These are phyloP conservation scores for Larix sibirica DNA, from an alignment of 83 land plant species.

Conservation along the genomic window DNA sequence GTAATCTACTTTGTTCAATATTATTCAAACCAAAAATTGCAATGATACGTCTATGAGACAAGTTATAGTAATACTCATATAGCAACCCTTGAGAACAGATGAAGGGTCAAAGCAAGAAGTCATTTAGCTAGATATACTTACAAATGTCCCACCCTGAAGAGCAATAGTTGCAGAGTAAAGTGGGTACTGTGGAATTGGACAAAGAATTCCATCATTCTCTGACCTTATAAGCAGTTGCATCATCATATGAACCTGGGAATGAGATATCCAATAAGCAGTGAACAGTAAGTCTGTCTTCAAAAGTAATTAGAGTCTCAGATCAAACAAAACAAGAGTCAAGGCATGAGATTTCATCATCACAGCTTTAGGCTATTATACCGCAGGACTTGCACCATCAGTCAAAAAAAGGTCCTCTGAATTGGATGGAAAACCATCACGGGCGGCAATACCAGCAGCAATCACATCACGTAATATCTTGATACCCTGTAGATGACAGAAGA, in stretches of 20 bases:
- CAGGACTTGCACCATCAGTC: conserved; percentile 98
- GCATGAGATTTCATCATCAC: not conserved
- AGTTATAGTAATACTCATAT: too few relatives aligned
- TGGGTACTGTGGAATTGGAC: conserved; percentile 99
- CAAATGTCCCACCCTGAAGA: conserved; percentile 96
- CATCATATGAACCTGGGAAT: conserved; percentile 93
- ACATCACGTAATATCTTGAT: conserved; percentile 84
- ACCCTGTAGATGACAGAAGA: conserved; percentile 48
- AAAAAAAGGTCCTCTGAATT: conserved; percentile 84
- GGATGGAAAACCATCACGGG: conserved; percentile 92
- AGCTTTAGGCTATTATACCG: conserved; percentile 33
- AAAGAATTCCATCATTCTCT: conserved; percentile 89
- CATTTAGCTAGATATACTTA: conserved; percentile 29
- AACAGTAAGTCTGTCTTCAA: not conserved
- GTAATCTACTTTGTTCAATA: not conserved
- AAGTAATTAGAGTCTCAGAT: not conserved
- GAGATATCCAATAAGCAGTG: not conserved
- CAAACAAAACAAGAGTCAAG: not conserved
- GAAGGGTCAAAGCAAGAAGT: not conserved
- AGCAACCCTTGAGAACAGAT: not conserved
- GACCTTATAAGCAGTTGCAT: conserved; percentile 87
- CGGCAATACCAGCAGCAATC: conserved; percentile 91
- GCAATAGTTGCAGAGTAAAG: conserved; percentile 95
- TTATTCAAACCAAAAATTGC: not conserved
- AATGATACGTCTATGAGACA: not conserved